These are phyloP conservation scores for Pseudogymnoascus sp. DNA, from an alignment of 2,329 filamentous ascomycete species.

Conservation along the genomic window DNA sequence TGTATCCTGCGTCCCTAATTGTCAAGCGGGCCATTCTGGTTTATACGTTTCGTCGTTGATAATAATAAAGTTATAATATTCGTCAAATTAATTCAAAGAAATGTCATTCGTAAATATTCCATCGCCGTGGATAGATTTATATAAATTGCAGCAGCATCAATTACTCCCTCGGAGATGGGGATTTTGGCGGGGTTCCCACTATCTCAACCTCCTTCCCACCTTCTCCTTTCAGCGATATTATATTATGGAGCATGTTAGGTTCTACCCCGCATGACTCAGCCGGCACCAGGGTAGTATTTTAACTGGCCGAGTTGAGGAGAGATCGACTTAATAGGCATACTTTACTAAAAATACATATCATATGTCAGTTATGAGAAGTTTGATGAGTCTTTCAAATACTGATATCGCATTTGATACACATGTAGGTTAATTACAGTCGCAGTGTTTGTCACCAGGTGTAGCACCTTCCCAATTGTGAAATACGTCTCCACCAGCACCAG, in stretches of 20 bases:
- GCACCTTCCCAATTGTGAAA: background rate
- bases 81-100: background rate
- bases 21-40: constrained; percentile 18
- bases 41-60: background rate
- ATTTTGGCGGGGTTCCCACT: constrained; percentile 5
- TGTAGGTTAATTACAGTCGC: background rate
- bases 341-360: background rate
- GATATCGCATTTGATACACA: background rate
- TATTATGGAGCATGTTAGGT: background rate
- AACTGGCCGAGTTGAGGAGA: background rate
- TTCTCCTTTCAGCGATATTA: background rate
- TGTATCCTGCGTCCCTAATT: constrained; percentile 23
- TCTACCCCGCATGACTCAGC: constrained; percentile 2
- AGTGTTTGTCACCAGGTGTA: background rate
- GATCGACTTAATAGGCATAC: background rate
- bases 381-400: background rate
- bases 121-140: background rate
- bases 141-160: background rate
- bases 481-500: background rate
- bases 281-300: background rate
- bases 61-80: background rate
- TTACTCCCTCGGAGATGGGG: background rate
- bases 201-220: background rate
- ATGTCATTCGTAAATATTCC: background rate
- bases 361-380: background rate